Evolutionary conservation across 495 filamentous ascomycete species (phyloP).

Genomic region (Mycothermus thermophilus): DNA sequence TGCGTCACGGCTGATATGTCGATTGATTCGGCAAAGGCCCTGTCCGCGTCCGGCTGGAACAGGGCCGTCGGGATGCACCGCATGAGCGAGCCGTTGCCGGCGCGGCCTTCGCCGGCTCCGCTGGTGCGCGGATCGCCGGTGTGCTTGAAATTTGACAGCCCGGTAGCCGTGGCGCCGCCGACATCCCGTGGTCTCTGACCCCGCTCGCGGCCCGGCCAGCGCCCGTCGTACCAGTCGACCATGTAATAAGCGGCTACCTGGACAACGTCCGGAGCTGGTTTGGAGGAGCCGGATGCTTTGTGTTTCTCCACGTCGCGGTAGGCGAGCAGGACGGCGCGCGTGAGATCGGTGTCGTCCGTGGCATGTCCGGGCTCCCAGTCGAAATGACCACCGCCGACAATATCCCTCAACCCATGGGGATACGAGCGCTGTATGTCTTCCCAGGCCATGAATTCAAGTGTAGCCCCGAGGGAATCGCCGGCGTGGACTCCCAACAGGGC

Average conservation of each 20-base stretch:
- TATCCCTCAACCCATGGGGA: constrained; percentile 13
- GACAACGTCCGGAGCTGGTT: constrained; percentile 3
- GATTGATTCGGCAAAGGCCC: constrained; percentile 3
- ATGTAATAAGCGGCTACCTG: constrained; percentile 11
- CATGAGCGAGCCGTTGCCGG: constrained; percentile 19
- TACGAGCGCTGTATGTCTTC: constrained; percentile 6
- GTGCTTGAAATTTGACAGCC: constrained; percentile 8
- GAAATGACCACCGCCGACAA: constrained; percentile 19
- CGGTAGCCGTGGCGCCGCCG: constrained; percentile 13
- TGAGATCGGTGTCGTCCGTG: constrained; percentile 11
- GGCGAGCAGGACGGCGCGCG: constrained; percentile 12
- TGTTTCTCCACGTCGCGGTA: constrained; percentile 9
- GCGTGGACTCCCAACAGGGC: constrained; percentile 23
- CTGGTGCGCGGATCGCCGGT: constrained; percentile 1
- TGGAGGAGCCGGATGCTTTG: not conserved
- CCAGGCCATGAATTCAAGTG: constrained; percentile 18
- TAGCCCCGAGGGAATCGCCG: constrained; percentile 21
- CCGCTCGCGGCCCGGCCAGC: constrained; percentile 12
- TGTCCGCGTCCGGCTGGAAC: constrained; percentile 6
- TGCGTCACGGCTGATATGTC: constrained; percentile 15
- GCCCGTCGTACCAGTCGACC: constrained; percentile 16
- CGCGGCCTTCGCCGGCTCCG: constrained; percentile 13
- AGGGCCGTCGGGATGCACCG: constrained; percentile 17
- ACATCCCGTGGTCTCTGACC: constrained; percentile 11
- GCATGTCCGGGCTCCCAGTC: constrained; percentile 15